Percentiles rank a stretch among this genome's conserved stretches.
Evolutionary conservation across 257 asterid genomes (phyloP).

Genomic region (Fraxinus pennsylvanica): DNA sequence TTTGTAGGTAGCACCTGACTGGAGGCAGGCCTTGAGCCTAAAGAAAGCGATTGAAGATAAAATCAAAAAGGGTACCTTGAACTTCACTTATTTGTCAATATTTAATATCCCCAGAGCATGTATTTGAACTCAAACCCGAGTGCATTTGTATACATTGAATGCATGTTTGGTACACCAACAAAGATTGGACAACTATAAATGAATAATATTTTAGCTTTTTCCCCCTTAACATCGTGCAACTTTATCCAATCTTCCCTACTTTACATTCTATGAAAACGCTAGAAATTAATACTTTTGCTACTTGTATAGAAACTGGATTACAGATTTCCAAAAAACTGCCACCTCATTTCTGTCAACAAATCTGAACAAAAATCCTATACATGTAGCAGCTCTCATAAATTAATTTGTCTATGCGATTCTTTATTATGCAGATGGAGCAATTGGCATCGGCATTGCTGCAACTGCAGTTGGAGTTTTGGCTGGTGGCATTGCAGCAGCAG

Average conservation of each 20-base stretch:
- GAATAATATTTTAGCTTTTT: not conserved
- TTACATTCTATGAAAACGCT: not conserved
- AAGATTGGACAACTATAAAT: not conserved
- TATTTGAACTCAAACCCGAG: not conserved
- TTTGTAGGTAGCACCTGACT: conserved; percentile 73
- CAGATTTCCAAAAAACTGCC: no score
- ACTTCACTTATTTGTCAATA: not conserved
- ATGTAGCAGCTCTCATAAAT: no score
- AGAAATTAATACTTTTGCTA: not conserved
- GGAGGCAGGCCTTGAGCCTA: conserved; percentile 85
- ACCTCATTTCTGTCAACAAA: no score
- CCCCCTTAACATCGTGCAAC: not conserved
- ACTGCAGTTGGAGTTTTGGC: conserved; percentile 80
- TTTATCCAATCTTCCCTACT: not conserved
- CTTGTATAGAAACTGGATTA: no score
- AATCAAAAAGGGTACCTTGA: conserved; percentile 63
- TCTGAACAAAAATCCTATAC: no score
- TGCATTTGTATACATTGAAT: not conserved
- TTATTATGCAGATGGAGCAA: conserved; percentile 59
- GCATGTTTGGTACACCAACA: not conserved
- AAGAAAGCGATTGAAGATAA: conserved; percentile 86
- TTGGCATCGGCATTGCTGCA: conserved; percentile 89
- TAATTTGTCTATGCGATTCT: not conserved
- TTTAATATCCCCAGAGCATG: not conserved
- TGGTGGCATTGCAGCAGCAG: conserved; percentile 78